These are phyloP conservation scores for Daphne laureola DNA, from an alignment of 441 rosid genomes.

Conservation along the genomic window DNA sequence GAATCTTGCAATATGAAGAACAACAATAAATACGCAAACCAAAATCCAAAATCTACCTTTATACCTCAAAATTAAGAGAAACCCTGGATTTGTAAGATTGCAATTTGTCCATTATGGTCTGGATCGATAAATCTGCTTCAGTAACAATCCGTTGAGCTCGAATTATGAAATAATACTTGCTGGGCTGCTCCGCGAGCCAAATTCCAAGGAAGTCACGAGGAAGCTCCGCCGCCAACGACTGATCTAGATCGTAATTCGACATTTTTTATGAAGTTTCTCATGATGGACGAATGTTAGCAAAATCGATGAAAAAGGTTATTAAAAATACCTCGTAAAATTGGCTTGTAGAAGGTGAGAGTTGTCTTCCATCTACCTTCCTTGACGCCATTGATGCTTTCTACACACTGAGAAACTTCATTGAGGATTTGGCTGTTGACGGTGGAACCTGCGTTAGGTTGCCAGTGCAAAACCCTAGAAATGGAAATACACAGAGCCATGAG, in stretches of 20 bases:
- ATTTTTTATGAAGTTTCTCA: not conserved
- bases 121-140: conserved; percentile 82
- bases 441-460: conserved; percentile 87
- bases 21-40: not conserved
- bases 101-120: conserved; percentile 86
- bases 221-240: conserved; percentile 37
- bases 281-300: not conserved
- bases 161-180: conserved; percentile 68
- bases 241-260: conserved; percentile 31
- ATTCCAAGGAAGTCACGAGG: conserved; percentile 85
- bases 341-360: conserved; percentile 64
- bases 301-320: not conserved
- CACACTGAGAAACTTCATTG: conserved; percentile 72
- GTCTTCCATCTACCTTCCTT: conserved; percentile 95
- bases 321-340: conserved; percentile 37
- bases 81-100: conserved; percentile 79
- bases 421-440: conserved; percentile 81
- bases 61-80: conserved; percentile 68
- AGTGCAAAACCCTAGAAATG: conserved; percentile 66
- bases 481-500: not conserved
- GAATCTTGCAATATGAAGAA: too few relatives aligned
- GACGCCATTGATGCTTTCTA: conserved; percentile 73
- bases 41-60: not conserved
- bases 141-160: conserved; percentile 59
- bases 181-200: conserved; percentile 67